These are phyloP conservation scores for Globisporangium polare DNA, from an alignment of 352 stramenopile species.

Conservation along the genomic window DNA sequence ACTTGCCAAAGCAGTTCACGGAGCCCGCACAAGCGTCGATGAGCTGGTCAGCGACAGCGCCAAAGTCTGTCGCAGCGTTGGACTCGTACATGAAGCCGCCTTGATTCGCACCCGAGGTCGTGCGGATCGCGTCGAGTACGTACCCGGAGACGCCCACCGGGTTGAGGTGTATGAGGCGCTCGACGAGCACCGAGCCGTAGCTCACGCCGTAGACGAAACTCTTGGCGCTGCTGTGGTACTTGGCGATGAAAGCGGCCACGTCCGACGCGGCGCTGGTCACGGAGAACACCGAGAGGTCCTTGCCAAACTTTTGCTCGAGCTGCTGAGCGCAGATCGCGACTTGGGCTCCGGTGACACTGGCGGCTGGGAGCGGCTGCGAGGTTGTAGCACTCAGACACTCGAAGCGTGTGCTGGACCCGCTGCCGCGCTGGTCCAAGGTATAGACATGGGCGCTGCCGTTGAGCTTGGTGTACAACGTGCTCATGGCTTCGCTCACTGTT, in stretches of 20 bases:
- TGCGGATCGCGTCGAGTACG: slow-evolving; percentile 38
- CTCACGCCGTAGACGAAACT: slow-evolving; percentile 13
- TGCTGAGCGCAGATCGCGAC: slow-evolving; percentile 25
- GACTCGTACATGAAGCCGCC: slow-evolving; percentile 31
- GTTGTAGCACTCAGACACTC: slow-evolving; percentile 33
- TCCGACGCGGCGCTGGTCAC: no score
- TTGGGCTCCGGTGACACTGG: slow-evolving; percentile 14
- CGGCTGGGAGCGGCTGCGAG: slow-evolving; percentile 12
- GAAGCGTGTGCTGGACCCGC: slow-evolving; percentile 28
- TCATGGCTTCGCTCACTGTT: slow-evolving; percentile 37
- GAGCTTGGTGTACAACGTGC: slow-evolving; percentile 27
- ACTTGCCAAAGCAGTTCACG: slow-evolving; percentile 13
- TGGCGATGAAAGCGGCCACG: no score
- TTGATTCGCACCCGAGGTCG: slow-evolving; percentile 26
- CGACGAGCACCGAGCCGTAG: slow-evolving; percentile 42
- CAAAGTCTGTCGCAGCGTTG: slow-evolving; percentile 32
- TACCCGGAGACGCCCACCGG: slow-evolving; percentile 37
- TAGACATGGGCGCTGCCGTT: slow-evolving; percentile 45
- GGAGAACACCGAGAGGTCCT: slow-evolving; percentile 1
- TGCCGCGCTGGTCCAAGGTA: slow-evolving; percentile 42
- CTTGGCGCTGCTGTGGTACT: no score
- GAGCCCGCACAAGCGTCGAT: no score
- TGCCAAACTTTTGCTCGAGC: slow-evolving; percentile 23
- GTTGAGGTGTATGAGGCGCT: slow-evolving; percentile 42
- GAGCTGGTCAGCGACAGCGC: neutral